phyloP scores from a whole-genome alignment of 805 yeast genomes.

The Kurtzmaniella cleridarum region DNA sequence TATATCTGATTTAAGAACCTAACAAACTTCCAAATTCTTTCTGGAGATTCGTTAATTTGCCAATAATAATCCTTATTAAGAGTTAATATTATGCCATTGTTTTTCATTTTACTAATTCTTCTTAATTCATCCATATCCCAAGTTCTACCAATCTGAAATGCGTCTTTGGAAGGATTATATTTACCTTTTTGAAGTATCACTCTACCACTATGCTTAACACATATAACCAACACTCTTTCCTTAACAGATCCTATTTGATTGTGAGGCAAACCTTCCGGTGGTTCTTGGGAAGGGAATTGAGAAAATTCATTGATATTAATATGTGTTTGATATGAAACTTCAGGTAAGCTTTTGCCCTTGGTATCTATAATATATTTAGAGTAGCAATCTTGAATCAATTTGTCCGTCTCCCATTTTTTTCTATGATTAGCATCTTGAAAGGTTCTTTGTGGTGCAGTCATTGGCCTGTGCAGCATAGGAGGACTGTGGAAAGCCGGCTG shows the following conservation, averaged over 20 bases:
- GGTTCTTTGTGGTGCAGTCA: slow-evolving; percentile 2
- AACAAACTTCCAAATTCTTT: slow-evolving; percentile 30
- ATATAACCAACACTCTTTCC: slow-evolving; percentile 53
- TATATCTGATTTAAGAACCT: slow-evolving; percentile 27
- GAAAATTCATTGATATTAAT: slow-evolving; percentile 71
- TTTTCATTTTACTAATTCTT: slow-evolving; percentile 46
- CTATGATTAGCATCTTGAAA: slow-evolving; percentile 6
- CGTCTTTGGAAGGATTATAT: slow-evolving; percentile 58
- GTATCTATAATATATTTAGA: slow-evolving; percentile 21
- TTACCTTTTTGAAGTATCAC: slow-evolving; percentile 82
- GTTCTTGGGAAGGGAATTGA: slow-evolving; percentile 60
- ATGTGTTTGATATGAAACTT: slow-evolving; percentile 63
- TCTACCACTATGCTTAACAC: slow-evolving; percentile 61
- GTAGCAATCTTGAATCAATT: slow-evolving; percentile 34
- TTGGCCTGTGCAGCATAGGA: slow-evolving; percentile 4
- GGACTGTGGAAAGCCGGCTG: neutral
- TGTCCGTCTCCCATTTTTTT: slow-evolving; percentile 21
- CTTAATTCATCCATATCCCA: slow-evolving; percentile 79
- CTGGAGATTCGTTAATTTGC: slow-evolving; percentile 40
- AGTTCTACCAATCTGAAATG: slow-evolving; percentile 85
- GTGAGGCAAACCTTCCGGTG: slow-evolving; percentile 52
- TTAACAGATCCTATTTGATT: slow-evolving; percentile 39
- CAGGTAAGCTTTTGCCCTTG: slow-evolving; percentile 18
- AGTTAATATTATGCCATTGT: slow-evolving; percentile 52
- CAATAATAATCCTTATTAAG: slow-evolving; percentile 82